Evolutionary conservation across 1,139 yeast species (phyloP).

Genomic region (Yamadazyma sp.): DNA sequence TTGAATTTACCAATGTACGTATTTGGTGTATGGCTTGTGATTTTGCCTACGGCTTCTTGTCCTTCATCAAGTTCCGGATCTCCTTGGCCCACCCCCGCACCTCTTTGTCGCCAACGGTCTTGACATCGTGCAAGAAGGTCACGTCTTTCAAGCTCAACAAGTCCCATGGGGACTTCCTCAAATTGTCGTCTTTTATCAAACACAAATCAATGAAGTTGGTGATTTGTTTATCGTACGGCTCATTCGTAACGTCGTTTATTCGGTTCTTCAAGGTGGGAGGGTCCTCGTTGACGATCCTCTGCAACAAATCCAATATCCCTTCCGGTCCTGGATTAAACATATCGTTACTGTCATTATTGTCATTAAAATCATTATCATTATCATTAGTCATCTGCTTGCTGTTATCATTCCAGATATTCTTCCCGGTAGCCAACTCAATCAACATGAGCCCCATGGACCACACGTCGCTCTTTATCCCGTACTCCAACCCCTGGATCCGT

Average conservation of each 20-base stretch:
- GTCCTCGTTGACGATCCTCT: constrained; percentile 88
- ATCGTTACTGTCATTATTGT: constrained; percentile 2
- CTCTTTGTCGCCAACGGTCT: constrained; percentile 42
- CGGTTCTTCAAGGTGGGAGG: constrained; percentile 64
- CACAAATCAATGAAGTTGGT: constrained; percentile 69
- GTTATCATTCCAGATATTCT: constrained; percentile 45
- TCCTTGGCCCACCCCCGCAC: constrained; percentile 52
- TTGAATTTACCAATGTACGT: background rate
- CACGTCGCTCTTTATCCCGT: constrained; percentile 90
- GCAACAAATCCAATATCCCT: constrained; percentile 86
- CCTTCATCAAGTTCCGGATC: constrained; percentile 27
- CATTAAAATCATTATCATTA: constrained; percentile 5
- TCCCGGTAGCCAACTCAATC: constrained; percentile 84
- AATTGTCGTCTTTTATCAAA: constrained; percentile 61
- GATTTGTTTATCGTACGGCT: constrained; percentile 40
- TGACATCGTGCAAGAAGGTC: constrained; percentile 46
- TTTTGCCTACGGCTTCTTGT: constrained; percentile 6
- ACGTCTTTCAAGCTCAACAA: constrained; percentile 30
- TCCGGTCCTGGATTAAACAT: constrained; percentile 51
- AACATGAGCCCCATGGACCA: constrained; percentile 95
- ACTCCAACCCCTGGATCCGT: constrained; percentile 89
- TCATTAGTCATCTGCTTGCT: constrained; percentile 13
- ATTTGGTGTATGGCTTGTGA: background rate
- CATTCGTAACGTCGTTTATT: constrained; percentile 25
- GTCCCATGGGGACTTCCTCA: constrained; percentile 64